A percentile compares a stretch with the other conserved stretches of the same genome.
phyloP scores from a whole-genome alignment of 139 green algal species.

The Raphidocelis subcapitata region DNA sequence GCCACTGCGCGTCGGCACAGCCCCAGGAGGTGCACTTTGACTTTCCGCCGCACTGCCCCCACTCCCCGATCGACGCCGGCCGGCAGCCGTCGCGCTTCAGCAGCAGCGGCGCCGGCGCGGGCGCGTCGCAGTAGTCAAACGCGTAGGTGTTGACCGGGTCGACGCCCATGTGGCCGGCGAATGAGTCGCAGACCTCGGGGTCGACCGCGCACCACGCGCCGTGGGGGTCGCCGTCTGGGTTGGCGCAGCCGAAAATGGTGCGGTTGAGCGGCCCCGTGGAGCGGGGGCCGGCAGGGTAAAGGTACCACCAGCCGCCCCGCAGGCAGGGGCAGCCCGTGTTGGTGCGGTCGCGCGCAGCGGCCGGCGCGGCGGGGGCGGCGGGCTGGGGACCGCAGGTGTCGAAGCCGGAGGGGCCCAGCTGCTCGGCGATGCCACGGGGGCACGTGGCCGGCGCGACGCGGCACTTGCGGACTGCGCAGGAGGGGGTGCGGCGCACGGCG shows the following conservation, averaged over 20 bases:
- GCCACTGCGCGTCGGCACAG: conserved; percentile 6
- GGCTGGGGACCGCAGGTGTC: background rate
- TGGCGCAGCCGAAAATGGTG: background rate
- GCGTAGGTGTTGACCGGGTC: background rate
- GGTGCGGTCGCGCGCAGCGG: background rate
- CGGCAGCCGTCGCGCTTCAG: background rate
- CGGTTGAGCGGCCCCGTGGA: too few relatives aligned
- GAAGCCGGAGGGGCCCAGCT: background rate
- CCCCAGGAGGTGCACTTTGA: conserved; percentile 2
- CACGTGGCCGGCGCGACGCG: background rate
- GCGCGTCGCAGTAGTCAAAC: conserved; percentile 7
- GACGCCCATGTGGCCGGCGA: background rate
- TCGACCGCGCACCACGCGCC: conserved; percentile 18
- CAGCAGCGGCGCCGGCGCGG: background rate
- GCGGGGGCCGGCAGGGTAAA: too few relatives aligned
- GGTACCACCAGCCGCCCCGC: too few relatives aligned
- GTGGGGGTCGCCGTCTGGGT: conserved; percentile 13
- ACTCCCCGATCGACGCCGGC: background rate
- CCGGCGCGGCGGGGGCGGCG: background rate
- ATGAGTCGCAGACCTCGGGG: background rate
- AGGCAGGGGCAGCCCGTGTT: too few relatives aligned
- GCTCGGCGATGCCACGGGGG: too few relatives aligned
- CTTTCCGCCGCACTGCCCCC: conserved; percentile 13
- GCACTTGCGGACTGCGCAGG: background rate
- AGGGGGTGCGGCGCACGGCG: too few relatives aligned